phyloP scores from a whole-genome alignment of 768 basidiomycete genomes.

The Russula virescens region DNA sequence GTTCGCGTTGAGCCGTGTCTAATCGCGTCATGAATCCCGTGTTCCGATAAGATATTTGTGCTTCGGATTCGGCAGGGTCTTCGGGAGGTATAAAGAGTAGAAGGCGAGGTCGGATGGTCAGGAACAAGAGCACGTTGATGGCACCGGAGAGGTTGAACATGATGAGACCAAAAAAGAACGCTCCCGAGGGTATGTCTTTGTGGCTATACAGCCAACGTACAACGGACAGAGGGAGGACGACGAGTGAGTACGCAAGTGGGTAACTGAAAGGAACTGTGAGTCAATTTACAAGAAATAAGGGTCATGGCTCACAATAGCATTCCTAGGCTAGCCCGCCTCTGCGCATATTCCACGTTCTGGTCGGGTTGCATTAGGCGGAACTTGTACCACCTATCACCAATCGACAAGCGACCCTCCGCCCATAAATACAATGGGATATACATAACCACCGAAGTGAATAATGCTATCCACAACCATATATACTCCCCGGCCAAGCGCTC shows the following conservation, averaged over 20 bases:
- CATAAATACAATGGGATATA: slow-evolving; percentile 38
- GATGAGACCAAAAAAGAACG: slow-evolving; percentile 31
- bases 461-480: slow-evolving; percentile 41
- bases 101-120: slow-evolving; percentile 34
- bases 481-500: slow-evolving; percentile 40
- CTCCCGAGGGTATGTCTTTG: slow-evolving; percentile 28
- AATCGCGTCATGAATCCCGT: background rate
- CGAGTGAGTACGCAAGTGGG: slow-evolving; percentile 36
- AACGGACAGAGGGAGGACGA: slow-evolving; percentile 38
- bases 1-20: background rate
- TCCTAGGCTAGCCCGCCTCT: slow-evolving; percentile 6
- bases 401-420: slow-evolving; percentile 33
- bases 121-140: slow-evolving; percentile 38
- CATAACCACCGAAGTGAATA: slow-evolving; percentile 31
- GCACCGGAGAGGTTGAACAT: slow-evolving; percentile 37
- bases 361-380: slow-evolving; percentile 25
- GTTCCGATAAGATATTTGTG: background rate
- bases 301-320: slow-evolving; percentile 28
- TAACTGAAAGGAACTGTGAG: slow-evolving; percentile 30
- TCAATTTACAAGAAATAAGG: background rate
- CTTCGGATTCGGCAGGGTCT: background rate
- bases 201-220: slow-evolving; percentile 35
- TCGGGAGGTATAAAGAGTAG: slow-evolving; percentile 28
- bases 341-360: background rate
- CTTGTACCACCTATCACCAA: slow-evolving; percentile 34